Evolutionary conservation across 805 yeast species (phyloP), one percentile per base, ranked within the genome.

Genomic region (Metschnikowia orientalis): DNA sequence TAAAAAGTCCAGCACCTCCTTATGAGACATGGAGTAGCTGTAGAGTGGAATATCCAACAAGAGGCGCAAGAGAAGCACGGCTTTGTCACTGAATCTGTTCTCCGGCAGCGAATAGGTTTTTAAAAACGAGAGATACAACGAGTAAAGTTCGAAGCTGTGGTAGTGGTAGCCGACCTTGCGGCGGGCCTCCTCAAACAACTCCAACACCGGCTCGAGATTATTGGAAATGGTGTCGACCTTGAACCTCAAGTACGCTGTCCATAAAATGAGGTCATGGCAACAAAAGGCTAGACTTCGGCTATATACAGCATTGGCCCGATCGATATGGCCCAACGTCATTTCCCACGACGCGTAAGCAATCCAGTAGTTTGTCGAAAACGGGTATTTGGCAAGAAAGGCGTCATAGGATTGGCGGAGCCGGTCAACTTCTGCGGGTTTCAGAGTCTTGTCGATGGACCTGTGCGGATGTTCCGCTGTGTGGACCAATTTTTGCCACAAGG

Each of bases 281-380:
- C 73, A 37, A 12, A 57, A 42, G 2, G 41, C 37, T 20, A 79
- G 37, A 5, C 51, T 48, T 10, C 33, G 22, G 19, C 27, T 15
- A 13, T 41, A 51, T 2, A 74, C 51, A 2, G 36, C 40, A 2
- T 52, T 51, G 2, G 75, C 66, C 3, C 40, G 35, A 0, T 53
- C 55, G 1, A 73, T 61, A 30, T 61, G 47, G 1, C 76, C 77
- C 18, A 73, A 48, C 19, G 53, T 56, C 42, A 64, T 71, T 42
- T 68, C 70, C 63, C 69, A 57, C 3, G 54, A 47, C 0, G 81
- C 80, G 48, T 58, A 75, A 23, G 68, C 60, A n/a, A 73, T 54
- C 84, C 84, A 79, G 45, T 74, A 74, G 27, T 71, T 72, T 40
- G 69, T 75, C 18, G 70, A 52, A 4, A 57, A 50, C 0, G 85